Conservation (phyloP, 2,329 filamentous ascomycete species). For the Stenocarpella maydis region DNA sequence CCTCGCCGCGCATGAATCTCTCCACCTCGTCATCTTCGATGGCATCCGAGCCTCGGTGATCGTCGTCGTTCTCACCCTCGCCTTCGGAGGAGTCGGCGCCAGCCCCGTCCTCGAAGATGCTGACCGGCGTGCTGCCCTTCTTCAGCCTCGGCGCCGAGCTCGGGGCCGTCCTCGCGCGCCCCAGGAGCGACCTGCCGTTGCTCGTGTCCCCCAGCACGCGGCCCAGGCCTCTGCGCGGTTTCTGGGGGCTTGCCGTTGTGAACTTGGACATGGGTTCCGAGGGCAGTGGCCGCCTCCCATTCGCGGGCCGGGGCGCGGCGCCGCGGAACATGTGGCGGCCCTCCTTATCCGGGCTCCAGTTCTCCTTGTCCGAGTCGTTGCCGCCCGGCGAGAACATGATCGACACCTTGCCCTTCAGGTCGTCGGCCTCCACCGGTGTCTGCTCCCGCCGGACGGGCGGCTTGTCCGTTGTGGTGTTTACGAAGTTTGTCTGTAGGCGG, state of each 20-base stretch:
- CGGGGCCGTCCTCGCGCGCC: slow-evolving; percentile 53
- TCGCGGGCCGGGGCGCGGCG: slow-evolving; percentile 37
- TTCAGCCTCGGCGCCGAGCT: slow-evolving; percentile 40
- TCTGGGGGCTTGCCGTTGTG: slow-evolving; percentile 28
- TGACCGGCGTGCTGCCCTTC: slow-evolving; percentile 47
- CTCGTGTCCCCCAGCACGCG: slow-evolving; percentile 53
- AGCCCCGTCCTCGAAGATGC: slow-evolving; percentile 62
- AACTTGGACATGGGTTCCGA: slow-evolving; percentile 13
- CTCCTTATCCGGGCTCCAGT: slow-evolving; percentile 72
- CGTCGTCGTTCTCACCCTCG: neutral
- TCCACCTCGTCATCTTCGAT: slow-evolving; percentile 69
- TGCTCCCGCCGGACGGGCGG: slow-evolving; percentile 44
- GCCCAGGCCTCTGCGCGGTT: slow-evolving; percentile 51
- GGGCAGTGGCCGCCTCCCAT: slow-evolving; percentile 49
- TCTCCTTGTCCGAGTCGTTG: slow-evolving; percentile 93
- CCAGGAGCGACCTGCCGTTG: slow-evolving; percentile 44
- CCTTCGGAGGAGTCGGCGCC: slow-evolving; percentile 25
- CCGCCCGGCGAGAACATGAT: slow-evolving; percentile 54
- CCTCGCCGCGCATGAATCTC: slow-evolving; percentile 74
- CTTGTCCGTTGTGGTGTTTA: slow-evolving; percentile 46
- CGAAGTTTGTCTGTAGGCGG: slow-evolving; percentile 59
- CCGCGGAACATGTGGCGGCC: slow-evolving; percentile 46
- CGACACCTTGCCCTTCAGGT: slow-evolving; percentile 54
- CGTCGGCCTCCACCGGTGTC: slow-evolving; percentile 45
- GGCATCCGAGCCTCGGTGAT: slow-evolving; percentile 34